Base-by-base conservation (phyloP, 129 eudicot genomes). In the Helianthus tuberosus region DNA sequence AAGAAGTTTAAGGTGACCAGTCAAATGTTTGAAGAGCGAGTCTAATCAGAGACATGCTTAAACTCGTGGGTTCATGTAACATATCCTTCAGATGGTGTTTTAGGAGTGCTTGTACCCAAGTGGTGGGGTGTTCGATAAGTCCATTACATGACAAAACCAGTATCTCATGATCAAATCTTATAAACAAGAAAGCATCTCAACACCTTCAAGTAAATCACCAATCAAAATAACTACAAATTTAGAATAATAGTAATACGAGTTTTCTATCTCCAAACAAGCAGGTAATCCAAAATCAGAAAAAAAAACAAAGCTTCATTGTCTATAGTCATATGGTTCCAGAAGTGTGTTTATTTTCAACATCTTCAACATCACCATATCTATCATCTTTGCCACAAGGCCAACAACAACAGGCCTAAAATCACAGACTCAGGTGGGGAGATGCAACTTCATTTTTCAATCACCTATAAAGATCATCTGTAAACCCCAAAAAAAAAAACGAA, bases 401-500 rank as follows among this genome's bases (percentile, higher is more conserved):
- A 0, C 32, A 27, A 20, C 32, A 43, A 64, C 52, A 52, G 54
- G 66, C 49, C 68, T 71, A 71, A 49, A 62, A 49, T 74, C 63
- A 11, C 39, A 63, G 27, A 51, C 72, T 3, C 44, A 1, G 5
- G 39, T 50, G 43, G 1, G 41, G 66, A 70, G 29, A 70, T 51
- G 50, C 9, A 5, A 43, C 38, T 66, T 51, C n/a, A 6, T 51
- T 27, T n/a, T 25, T 64, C 65, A 5, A 71, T 39, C 60, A 8
- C 72, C 77, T 71, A 78, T 16, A 16, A 53, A 32, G 60, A 71
- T 43, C 73, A 54, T 53, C 71, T 53, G 53, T 11, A 8, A 62
- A 62, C 49, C 77, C 59, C 39, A 25, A 50, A 59, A 43, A 43
- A 5, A 41, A 41, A 43, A 41, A 17, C 12, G 0, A 41, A 25